A percentile compares a stretch with the other conserved stretches of the same genome.
Evolutionary conservation across 176 grass and related monocot genomes (phyloP).

Genomic region (Oryza australiensis): DNA sequence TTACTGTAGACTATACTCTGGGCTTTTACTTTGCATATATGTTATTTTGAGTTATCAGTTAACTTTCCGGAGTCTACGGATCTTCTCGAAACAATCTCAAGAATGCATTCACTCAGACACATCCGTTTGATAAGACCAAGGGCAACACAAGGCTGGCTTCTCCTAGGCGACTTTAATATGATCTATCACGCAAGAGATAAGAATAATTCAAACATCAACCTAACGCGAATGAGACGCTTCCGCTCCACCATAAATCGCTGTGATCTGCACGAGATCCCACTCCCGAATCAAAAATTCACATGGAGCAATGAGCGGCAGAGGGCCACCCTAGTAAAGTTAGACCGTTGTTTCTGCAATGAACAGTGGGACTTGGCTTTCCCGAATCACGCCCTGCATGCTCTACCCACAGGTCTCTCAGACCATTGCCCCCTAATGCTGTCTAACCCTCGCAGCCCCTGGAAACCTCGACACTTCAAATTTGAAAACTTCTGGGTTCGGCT

Average conservation of each 20-base stretch:
- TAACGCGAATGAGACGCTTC: neutral
- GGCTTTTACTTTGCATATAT: no score
- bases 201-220: neutral
- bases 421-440: neutral
- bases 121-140: no score
- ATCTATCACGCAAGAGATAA: neutral
- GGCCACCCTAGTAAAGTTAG: accelerated
- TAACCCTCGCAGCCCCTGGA: accelerated
- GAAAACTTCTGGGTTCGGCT: neutral
- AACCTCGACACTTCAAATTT: neutral
- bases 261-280: neutral
- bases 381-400: neutral
- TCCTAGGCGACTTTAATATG: no score
- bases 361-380: neutral
- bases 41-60: no score
- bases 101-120: no score
- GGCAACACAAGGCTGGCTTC: neutral
- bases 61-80: no score
- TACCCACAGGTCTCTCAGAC: neutral
- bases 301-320: neutral
- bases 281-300: neutral
- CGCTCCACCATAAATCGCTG: accelerated
- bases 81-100: no score
- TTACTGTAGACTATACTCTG: no score
- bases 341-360: no score